phyloP scores from a whole-genome alignment of 768 basidiomycete genomes.

The Trametes coccinea region DNA sequence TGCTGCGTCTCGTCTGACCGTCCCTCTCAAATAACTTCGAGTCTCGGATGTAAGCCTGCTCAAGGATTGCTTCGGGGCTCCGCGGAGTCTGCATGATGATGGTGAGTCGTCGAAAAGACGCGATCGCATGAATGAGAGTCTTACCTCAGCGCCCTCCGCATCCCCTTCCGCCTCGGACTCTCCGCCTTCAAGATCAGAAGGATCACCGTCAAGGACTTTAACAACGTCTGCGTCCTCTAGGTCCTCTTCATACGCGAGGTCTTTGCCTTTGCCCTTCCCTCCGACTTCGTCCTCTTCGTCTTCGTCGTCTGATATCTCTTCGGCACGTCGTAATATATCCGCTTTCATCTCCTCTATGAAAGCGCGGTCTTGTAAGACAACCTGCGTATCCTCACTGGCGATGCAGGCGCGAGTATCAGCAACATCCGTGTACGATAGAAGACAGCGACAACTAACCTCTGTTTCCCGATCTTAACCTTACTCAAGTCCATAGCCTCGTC shows the following conservation, averaged over 20 bases:
- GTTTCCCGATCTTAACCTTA: constrained; percentile 64
- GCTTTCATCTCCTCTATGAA: constrained; percentile 78
- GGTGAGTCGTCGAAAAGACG: neutral
- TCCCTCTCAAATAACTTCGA: constrained; percentile 78
- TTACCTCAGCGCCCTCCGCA: constrained; percentile 19
- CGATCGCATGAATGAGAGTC: neutral
- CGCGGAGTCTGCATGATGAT: constrained; percentile 33
- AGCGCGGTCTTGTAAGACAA: constrained; percentile 53
- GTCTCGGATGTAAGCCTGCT: constrained; percentile 75
- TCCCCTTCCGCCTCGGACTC: constrained; percentile 36
- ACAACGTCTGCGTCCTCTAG: constrained; percentile 44
- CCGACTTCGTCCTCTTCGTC: constrained; percentile 44
- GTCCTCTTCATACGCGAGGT: constrained; percentile 55
- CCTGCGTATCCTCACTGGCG: constrained; percentile 46
- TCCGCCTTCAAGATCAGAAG: constrained; percentile 40
- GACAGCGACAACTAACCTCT: constrained; percentile 42
- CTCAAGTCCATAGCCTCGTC: constrained; percentile 66
- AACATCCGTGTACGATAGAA: constrained; percentile 10
- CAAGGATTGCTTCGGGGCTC: constrained; percentile 60
- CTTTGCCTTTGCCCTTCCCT: constrained; percentile 27
- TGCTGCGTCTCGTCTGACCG: constrained; percentile 66
- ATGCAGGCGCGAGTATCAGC: neutral
- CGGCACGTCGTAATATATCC: constrained; percentile 76
- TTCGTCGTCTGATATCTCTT: constrained; percentile 63
- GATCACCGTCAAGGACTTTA: constrained; percentile 68